Base-by-base conservation (phyloP, 129 eudicot genomes). In the Flaveria trinervia region DNA sequence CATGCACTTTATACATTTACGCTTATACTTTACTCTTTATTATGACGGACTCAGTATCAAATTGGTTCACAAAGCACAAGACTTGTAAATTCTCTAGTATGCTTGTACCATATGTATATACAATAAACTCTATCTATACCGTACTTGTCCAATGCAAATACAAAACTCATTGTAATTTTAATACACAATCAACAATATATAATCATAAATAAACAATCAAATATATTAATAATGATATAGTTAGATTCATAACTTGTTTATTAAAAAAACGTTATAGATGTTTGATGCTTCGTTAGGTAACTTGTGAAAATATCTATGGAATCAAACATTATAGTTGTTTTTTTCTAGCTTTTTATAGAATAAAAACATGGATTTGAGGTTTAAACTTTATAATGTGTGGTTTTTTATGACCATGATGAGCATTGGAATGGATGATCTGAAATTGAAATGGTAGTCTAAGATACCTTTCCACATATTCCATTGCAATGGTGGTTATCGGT, bases 401-500 rank as follows among this genome's bases (percentile, higher is more conserved):
- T 8, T 56, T 16, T 70, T 23, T 28, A 55, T 73, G 23, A 26
- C 10, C n/a, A 61, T 26, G 50, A 45, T 36, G 7, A 33, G 39
- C 7, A 45, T 44, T 45, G 23, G 45, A 80, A 80, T 68, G 84
- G 84, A 67, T 74, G 84, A 80, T 74, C 56, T 68, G 43, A 67
- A 80, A 74, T 49, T 68, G 43, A 67, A 80, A 67, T 49, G 65
- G 76, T 56, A 67, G 84, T 80, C 80, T 18, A 80, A 80, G 76
- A 80, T 80, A 68, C 84, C 76, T 30, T 77, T 61, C 39, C 77
- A 79, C 55, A 80, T 74, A 80, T 80, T 80, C 84, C 71, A 80
- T 80, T 74, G 74, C 80, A 80, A 80, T 68, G 84, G 84, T 80
- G 71, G 46, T 80, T 74, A 80, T 80, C 43, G 57, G 33, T 17